Evolutionary conservation across 768 basidiomycete species (phyloP), one percentile per base, ranked within the genome.

Genomic region (Pleurotus eryngii): DNA sequence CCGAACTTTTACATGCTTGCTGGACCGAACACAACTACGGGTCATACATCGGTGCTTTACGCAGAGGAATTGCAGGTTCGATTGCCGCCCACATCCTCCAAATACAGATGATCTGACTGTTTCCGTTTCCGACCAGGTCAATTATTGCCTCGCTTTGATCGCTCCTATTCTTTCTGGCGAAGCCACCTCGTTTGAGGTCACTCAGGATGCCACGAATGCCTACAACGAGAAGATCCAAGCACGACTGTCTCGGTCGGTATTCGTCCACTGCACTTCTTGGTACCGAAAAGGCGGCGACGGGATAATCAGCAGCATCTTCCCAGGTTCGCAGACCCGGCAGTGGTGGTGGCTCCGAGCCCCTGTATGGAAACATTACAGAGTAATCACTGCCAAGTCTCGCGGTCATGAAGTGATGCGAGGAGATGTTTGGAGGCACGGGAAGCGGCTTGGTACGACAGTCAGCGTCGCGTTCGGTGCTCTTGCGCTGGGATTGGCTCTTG

Each of bases 11-110:
- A 68, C 61, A 65, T 70, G 7, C 51, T 80, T 4, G 61, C 68
- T 20, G 80, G 79, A 12, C 77, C 80, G 0, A 81, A 81, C 59
- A 75, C 71, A 4, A 62, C 63, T 4, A 76, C 78, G 26, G 79
- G 77, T 1, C 74, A 79, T 61, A 75, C 73, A 4, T 79, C 78
- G 9, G 71, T 77, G n/a, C 60, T 79, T 12, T 77, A 73, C 61
- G 70, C 69, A 22, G 70, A 74, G 27, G 80, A 81, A 60, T 60
- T 68, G n/a, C 78, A 80, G 68, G 78, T 76, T 14, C 14, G 61
- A 24, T 3, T n/a, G 35, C 18, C 22, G 24, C 3, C n/a, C 9
- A 8, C 6, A n/a, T 14, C 26, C 49, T 24, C 50, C 24, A 27
- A n/a, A 22, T 22, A 3, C 22, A 22, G 22, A 22, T 22, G 3